Conservation (phyloP, 495 filamentous ascomycete genomes). For the Apodospora peruviana region DNA sequence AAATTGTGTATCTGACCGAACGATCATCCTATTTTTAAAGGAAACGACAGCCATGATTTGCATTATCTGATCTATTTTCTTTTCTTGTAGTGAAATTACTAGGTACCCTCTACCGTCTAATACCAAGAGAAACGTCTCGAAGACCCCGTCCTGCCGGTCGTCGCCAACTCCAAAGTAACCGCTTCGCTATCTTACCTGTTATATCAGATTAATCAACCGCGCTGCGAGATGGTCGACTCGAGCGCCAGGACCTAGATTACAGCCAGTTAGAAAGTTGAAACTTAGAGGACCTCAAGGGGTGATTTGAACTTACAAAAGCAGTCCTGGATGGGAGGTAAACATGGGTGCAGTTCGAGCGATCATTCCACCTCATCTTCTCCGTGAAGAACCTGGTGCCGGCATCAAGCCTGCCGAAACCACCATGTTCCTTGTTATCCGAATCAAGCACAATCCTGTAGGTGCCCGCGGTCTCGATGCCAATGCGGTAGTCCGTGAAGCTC, state of each 20-base stretch:
- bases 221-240: slow-evolving; percentile 20
- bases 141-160: no score
- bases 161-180: no score
- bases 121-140: no score
- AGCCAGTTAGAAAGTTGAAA: slow-evolving; percentile 1
- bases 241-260: slow-evolving; percentile 23
- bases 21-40: no score
- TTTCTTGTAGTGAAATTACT: no score
- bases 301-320: slow-evolving; percentile 63
- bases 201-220: not conserved
- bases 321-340: slow-evolving; percentile 84
- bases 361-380: slow-evolving; percentile 84
- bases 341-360: slow-evolving; percentile 79
- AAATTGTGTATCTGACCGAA: no score
- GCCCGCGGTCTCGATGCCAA: slow-evolving; percentile 77
- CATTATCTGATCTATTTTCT: no score
- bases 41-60: no score
- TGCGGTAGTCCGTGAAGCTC: slow-evolving; percentile 87
- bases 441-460: slow-evolving; percentile 88
- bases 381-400: slow-evolving; percentile 83
- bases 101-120: no score
- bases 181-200: no score
- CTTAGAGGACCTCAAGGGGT: not conserved
- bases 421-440: slow-evolving; percentile 69
- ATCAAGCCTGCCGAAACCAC: slow-evolving; percentile 72